Percentiles rank a stretch among this genome's conserved stretches.
Conservation (phyloP, 306 rosid genomes). For the Malus asiatica region DNA sequence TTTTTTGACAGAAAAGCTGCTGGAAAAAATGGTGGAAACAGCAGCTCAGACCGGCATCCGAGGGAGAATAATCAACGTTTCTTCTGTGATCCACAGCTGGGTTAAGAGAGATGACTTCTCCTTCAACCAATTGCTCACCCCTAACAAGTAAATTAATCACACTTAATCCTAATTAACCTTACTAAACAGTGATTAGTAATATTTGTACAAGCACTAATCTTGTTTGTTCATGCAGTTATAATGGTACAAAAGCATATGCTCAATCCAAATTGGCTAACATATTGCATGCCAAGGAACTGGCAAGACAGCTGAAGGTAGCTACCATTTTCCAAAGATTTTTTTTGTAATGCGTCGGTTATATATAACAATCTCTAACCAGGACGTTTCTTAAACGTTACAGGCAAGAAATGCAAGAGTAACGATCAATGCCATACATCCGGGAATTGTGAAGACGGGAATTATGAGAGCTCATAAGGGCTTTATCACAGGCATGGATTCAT, state of each 20-base stretch:
- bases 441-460: constrained; percentile 81
- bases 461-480: constrained; percentile 76
- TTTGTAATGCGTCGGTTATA: neutral
- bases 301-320: constrained; percentile 69
- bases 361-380: neutral
- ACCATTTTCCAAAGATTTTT: neutral
- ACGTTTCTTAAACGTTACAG: constrained; percentile 21
- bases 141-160: constrained; percentile 43
- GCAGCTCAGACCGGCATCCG: constrained; percentile 72
- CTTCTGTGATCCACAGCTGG: constrained; percentile 82
- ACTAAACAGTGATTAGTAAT: neutral
- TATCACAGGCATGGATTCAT: constrained; percentile 41
- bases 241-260: constrained; percentile 84
- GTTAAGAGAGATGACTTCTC: constrained; percentile 55
- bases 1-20: constrained; percentile 66
- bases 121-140: constrained; percentile 62
- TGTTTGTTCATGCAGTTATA: constrained; percentile 54
- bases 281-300: constrained; percentile 78
- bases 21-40: constrained; percentile 78
- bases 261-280: constrained; percentile 80
- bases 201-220: neutral
- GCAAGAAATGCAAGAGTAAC: constrained; percentile 82
- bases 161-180: neutral
- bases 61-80: constrained; percentile 83
- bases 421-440: constrained; percentile 86